These are phyloP conservation scores for Botrytis fabae DNA, from an alignment of 2,329 filamentous ascomycete species.

Conservation along the genomic window DNA sequence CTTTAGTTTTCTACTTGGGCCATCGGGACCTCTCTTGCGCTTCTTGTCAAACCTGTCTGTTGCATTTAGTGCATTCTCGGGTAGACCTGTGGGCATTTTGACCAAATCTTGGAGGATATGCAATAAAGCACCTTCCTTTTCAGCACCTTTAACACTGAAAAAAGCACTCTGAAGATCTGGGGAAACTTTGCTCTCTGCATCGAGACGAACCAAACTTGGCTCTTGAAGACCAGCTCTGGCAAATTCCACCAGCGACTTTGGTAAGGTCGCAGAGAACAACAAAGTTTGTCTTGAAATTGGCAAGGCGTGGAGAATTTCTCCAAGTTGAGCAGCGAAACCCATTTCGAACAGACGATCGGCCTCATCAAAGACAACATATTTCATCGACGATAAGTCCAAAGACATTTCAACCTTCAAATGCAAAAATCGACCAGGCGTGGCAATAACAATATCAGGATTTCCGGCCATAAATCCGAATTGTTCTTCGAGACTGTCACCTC, in stretches of 20 bases:
- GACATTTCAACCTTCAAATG: constrained; percentile 97
- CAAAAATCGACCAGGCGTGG: constrained; percentile 92
- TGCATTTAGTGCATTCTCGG: constrained; percentile 50
- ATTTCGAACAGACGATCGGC: constrained; percentile 97
- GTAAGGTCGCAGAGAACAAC: constrained; percentile 92
- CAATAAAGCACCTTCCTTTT: constrained; percentile 90
- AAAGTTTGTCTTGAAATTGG: constrained; percentile 84
- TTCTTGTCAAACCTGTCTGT: constrained; percentile 57
- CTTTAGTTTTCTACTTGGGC: constrained; percentile 60
- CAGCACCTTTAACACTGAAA: constrained; percentile 86
- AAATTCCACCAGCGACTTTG: constrained; percentile 93
- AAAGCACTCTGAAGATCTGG: constrained; percentile 95
- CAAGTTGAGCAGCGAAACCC: constrained; percentile 92
- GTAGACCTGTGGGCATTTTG: constrained; percentile 73
- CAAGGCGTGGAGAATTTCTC: constrained; percentile 87
- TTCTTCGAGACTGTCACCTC: constrained; percentile 93
- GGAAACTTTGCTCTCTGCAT: constrained; percentile 94
- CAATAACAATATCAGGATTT: constrained; percentile 97
- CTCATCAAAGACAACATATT: constrained; percentile 96
- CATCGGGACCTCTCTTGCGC: constrained; percentile 63
- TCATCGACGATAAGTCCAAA: constrained; percentile 84
- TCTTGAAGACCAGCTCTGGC: constrained; percentile 91
- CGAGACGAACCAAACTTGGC: constrained; percentile 83
- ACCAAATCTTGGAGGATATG: constrained; percentile 91
- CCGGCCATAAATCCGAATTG: constrained; percentile 90